Evolutionary conservation across 1,139 yeast genomes (phyloP), one percentile per base, ranked within the genome.

Genomic region (Suhomyces anneliseae): DNA sequence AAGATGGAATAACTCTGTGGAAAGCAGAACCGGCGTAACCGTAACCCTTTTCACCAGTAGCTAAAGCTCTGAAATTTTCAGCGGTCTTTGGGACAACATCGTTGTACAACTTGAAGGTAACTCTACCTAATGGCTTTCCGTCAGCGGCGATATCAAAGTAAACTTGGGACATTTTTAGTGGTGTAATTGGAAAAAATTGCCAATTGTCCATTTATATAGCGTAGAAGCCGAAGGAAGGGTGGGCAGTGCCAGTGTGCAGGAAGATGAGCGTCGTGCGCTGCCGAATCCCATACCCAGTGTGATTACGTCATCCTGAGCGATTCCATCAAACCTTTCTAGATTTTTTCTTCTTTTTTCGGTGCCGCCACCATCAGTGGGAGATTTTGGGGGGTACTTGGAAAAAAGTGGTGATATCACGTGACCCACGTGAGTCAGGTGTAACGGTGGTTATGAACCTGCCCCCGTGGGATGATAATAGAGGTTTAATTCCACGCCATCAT

Each of bases 1-100:
- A 93, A 63, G 88, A 85, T 62, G 98, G 98, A 66, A 93, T 93
- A 61, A 93, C 96, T 79, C 99, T 85, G 92, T 93, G 99, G 96
- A 93, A 93, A 61, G 85, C 75, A 49, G 97, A 90, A 63, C 82
- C 83, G 66, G 87, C 85, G 84, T 86, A 92, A 64, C 98, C 98
- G 70, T 80, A 92, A 54, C 98, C 98, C 81, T 92, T 87, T 81
- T 92, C 97, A 67, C 98, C 98, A 58, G 98, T 93, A 73, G 87
- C 80, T 65, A 93, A 81, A 59, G 97, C 97, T 76, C 97, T 85
- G 90, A 93, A 93, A 82, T 93, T 93, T 79, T 90, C 97, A 61
- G 97, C 83, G 59, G 99, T 93, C 86, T 92, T 90, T 81, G 99
- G 99, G 58, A 87, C 95, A 62, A 90, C 90, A 67, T 92, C 96